phyloP scores from a whole-genome alignment of 179 eudicot genomes.

The Actinidia arguta region DNA sequence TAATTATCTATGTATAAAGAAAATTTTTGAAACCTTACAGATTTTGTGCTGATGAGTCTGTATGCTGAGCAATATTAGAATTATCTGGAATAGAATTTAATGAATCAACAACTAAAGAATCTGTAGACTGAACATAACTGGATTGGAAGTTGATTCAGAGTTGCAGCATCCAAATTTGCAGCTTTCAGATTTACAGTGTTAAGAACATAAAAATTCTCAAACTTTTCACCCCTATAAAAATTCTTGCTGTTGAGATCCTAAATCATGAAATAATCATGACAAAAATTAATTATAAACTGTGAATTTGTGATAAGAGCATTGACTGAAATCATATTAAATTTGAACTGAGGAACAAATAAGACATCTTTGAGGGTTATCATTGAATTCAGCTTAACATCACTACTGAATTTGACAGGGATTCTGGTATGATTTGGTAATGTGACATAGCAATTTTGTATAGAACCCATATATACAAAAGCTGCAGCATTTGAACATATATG shows the following conservation, averaged over 20 bases:
- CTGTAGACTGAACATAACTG: no score
- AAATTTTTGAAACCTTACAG: no score
- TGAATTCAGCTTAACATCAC: neutral
- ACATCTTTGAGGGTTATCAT: neutral
- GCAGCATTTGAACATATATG: neutral
- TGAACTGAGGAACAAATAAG: neutral
- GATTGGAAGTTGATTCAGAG: neutral
- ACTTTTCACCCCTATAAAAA: slow-evolving; percentile 9
- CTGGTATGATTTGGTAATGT: neutral
- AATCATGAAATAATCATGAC: neutral
- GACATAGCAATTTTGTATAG: neutral
- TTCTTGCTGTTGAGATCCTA: neutral
- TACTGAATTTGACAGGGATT: neutral
- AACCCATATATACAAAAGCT: neutral
- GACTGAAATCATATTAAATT: neutral
- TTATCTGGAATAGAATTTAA: no score
- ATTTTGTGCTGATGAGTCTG: no score
- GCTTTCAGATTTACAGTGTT: neutral
- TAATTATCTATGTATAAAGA: no score
- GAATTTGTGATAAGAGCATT: neutral
- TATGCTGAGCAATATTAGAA: no score
- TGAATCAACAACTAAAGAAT: no score
- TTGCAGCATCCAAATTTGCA: no score
- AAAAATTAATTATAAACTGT: neutral
- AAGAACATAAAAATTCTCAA: neutral